Conservation (phyloP, 352 stramenopile species). For the Phytophthora vignae region DNA sequence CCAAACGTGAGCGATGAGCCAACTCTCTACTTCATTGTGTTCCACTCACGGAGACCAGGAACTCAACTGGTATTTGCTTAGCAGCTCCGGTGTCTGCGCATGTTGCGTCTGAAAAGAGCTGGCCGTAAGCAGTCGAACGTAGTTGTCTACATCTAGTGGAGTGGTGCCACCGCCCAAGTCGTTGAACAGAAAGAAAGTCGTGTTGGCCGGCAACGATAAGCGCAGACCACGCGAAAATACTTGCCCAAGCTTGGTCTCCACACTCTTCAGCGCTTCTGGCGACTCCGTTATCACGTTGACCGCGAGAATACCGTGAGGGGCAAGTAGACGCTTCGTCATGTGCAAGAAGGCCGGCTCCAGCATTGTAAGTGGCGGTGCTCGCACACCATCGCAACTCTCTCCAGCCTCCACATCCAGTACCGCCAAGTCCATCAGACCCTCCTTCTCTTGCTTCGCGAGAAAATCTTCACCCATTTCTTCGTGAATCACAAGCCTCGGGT, state of each 20-base stretch:
- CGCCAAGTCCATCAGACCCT: conserved; percentile 47
- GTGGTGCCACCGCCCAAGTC: conserved; percentile 10
- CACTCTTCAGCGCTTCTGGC: conserved; percentile 29
- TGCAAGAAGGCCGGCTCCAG: conserved; percentile 48
- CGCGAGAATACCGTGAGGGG: conserved; percentile 44
- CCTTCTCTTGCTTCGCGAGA: conserved; percentile 30
- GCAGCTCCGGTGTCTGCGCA: conserved; percentile 34
- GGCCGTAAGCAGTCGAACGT: conserved; percentile 17
- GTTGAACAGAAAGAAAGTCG: conserved; percentile 54
- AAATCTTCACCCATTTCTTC: conserved; percentile 58
- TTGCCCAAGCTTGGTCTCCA: conserved; percentile 34
- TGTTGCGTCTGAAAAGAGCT: conserved; percentile 34
- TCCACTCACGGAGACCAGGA: conserved; percentile 4
- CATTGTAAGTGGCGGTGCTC: conserved; percentile 55
- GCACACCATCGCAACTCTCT: conserved; percentile 39
- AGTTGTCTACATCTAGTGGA: conserved; percentile 10
- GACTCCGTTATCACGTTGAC: conserved; percentile 72
- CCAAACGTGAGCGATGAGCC: conserved; percentile 15
- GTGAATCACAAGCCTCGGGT: conserved; percentile 44
- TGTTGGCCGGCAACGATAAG: conserved; percentile 47
- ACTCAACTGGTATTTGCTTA: conserved; percentile 29
- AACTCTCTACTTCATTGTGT: conserved; percentile 2
- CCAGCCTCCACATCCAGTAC: conserved; percentile 77
- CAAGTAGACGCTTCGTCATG: conserved; percentile 36
- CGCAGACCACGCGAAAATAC: conserved; percentile 45